phyloP scores from a whole-genome alignment of 345 rosid genomes.

The Psidium guajava region DNA sequence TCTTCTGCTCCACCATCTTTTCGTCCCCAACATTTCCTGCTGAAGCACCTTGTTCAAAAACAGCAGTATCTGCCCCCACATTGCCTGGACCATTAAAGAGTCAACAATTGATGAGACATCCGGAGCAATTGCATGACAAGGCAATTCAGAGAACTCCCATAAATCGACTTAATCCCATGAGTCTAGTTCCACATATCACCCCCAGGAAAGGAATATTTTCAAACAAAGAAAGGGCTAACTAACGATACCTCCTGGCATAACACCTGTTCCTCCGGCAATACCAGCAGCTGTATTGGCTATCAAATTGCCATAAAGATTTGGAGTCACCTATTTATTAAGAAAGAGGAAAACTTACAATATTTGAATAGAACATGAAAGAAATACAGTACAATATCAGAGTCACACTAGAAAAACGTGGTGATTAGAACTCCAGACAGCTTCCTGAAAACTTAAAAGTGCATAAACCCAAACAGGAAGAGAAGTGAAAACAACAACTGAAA shows the following conservation, averaged over 20 bases:
- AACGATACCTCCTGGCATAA: conserved; percentile 50
- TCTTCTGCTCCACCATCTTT: conserved; percentile 24
- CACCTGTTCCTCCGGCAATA: conserved; percentile 49
- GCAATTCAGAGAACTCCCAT: background rate
- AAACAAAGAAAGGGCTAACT: background rate
- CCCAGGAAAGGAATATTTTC: background rate
- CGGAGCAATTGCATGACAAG: background rate
- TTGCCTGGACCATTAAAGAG: conserved; percentile 18
- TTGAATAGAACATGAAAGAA: background rate
- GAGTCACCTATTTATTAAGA: conserved; percentile 27
- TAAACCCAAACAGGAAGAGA: background rate
- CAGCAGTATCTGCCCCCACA: conserved; percentile 42
- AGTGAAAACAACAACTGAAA: background rate
- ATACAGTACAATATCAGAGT: background rate
- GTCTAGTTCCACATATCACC: background rate
- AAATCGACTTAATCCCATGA: background rate
- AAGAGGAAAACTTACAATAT: background rate
- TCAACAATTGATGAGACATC: background rate
- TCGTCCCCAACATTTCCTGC: conserved; percentile 47
- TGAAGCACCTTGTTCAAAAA: conserved; percentile 52
- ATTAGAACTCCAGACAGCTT: background rate
- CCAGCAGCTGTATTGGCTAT: conserved; percentile 40
- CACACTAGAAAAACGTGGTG: background rate
- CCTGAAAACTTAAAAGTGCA: background rate
- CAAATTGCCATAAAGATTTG: conserved; percentile 37